Conservation (phyloP, 371 early-diverging fungal species). For the Catenaria anguillulae region DNA sequence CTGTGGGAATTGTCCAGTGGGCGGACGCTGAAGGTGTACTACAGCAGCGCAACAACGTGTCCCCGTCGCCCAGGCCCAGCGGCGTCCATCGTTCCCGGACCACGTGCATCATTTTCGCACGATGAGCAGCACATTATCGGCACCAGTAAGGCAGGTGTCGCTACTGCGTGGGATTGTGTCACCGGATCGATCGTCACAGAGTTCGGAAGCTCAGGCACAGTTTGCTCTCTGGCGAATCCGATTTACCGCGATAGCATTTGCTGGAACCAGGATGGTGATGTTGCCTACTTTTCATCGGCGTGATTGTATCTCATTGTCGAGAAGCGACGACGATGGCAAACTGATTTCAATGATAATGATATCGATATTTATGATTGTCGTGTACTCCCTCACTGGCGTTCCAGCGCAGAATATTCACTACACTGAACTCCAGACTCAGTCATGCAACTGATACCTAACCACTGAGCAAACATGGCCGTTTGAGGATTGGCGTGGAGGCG, state of each 20-base stretch:
- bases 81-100: neutral
- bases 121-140: neutral
- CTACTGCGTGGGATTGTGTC: neutral
- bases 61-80: constrained; percentile 9
- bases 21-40: constrained; percentile 1
- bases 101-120: neutral
- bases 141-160: neutral
- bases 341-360: no score
- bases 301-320: no score
- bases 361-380: no score
- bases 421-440: constrained; percentile 13
- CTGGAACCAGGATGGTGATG: no score
- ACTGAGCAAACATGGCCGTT: constrained; percentile 40
- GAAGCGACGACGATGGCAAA: no score
- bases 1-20: constrained; percentile 75
- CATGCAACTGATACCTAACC: constrained; percentile 42
- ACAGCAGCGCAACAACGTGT: constrained; percentile 12
- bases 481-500: constrained; percentile 44
- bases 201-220: no score
- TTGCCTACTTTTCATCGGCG: no score
- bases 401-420: constrained; percentile 1
- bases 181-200: neutral
- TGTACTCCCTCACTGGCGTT: no score
- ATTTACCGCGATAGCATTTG: no score
- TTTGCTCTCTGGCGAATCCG: no score